Evolutionary conservation across 495 filamentous ascomycete species (phyloP).

Genomic region (Talaromyces trachyspermus): DNA sequence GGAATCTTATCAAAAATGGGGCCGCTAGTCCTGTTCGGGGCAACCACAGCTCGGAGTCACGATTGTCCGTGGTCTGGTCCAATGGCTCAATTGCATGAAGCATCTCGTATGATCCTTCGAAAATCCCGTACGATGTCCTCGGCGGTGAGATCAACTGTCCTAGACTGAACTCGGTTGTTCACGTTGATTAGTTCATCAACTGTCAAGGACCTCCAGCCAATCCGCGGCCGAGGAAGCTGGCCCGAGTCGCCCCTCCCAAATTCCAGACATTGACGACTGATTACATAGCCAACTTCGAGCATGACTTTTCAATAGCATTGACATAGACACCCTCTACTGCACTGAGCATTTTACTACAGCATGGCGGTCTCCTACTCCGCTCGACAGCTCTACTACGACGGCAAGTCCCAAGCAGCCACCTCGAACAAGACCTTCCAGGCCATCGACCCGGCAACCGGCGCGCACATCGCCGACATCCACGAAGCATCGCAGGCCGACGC

Average conservation of each 20-base stretch:
- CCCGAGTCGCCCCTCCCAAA: conserved; percentile 10
- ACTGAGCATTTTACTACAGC: neutral
- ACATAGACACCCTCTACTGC: conserved; percentile 25
- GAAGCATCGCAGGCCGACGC: conserved; percentile 55
- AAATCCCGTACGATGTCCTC: no score
- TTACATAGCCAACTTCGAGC: no score
- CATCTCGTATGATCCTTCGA: no score
- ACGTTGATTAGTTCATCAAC: no score
- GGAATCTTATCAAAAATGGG: neutral
- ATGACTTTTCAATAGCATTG: no score
- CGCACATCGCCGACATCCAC: conserved; percentile 55
- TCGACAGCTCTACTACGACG: conserved; percentile 62
- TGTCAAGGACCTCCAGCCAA: no score
- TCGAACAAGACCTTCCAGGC: conserved; percentile 57
- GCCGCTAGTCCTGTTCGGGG: neutral
- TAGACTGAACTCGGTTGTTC: no score
- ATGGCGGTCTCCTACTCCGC: conserved; percentile 24
- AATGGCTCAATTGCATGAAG: no score
- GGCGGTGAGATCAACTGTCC: no score
- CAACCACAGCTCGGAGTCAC: no score
- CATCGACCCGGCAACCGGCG: conserved; percentile 59
- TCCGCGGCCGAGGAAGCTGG: neutral
- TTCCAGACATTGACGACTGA: no score
- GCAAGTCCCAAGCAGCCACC: conserved; percentile 49
- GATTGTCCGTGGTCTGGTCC: no score